Percentiles rank a stretch among this genome's conserved stretches.
Conservation (phyloP, 2,329 filamentous ascomycete species). For the Paracorniculantispora psalliotae region DNA sequence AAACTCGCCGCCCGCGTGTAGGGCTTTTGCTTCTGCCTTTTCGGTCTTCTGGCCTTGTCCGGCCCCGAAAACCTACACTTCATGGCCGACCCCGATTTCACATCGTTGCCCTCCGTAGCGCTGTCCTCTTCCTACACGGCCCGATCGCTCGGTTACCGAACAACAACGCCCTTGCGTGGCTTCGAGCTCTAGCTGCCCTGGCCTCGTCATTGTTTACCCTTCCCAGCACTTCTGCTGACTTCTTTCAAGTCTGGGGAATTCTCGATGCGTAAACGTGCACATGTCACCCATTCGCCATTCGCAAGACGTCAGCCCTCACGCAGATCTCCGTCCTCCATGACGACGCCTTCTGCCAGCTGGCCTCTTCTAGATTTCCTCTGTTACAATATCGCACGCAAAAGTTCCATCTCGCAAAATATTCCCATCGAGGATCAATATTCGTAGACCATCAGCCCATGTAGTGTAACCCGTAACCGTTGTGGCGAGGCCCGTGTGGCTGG, state of each 20-base stretch:
- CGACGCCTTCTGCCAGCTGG: background rate
- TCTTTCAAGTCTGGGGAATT: background rate
- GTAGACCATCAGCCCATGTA: background rate
- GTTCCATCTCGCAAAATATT: background rate
- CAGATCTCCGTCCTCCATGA: background rate
- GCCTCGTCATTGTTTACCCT: background rate
- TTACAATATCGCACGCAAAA: background rate
- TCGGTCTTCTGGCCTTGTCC: background rate
- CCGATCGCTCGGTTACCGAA: background rate
- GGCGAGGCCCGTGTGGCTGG: background rate
- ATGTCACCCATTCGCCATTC: background rate
- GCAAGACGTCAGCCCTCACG: background rate
- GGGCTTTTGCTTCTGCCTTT: background rate
- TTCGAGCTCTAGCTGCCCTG: background rate
- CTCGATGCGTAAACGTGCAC: background rate
- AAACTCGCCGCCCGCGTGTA: background rate
- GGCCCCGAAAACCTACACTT: constrained; percentile 2
- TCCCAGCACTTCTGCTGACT: background rate
- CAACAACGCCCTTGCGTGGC: background rate
- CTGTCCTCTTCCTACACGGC: background rate
- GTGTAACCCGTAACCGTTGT: background rate
- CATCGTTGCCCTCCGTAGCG: no score
- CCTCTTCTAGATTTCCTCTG: no score
- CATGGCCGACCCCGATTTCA: constrained; percentile 10
- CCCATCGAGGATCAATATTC: background rate